Conservation (phyloP, 352 stramenopile species). For the Pythium aquatile region DNA sequence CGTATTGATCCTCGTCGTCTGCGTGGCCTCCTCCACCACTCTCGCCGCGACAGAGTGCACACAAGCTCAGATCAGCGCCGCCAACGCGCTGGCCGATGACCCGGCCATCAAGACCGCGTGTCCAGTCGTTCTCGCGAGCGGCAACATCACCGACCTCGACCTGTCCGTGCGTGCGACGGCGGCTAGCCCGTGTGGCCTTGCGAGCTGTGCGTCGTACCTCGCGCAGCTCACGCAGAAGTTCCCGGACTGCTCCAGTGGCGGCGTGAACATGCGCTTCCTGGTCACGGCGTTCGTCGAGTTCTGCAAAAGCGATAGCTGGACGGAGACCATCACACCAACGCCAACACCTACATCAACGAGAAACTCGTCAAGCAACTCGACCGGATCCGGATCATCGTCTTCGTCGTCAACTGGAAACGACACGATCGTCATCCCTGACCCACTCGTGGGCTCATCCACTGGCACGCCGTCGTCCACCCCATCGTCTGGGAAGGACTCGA, state of each 20-base stretch:
- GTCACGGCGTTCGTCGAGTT: slow-evolving; percentile 7
- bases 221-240: not conserved
- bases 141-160: not conserved
- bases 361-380: not conserved
- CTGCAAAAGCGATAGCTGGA: slow-evolving; percentile 2
- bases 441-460: not conserved
- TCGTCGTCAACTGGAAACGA: not conserved
- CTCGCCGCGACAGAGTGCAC: not conserved
- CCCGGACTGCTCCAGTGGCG: slow-evolving; percentile 1
- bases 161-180: not conserved
- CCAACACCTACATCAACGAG: not conserved
- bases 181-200: not conserved
- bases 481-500: not conserved
- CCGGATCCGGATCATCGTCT: too few relatives aligned
- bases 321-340: not conserved
- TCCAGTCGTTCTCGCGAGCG: not conserved
- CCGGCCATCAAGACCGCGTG: not conserved
- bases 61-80: not conserved
- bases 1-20: not conserved
- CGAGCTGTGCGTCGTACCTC: slow-evolving; percentile 1
- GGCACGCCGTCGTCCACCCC: not conserved
- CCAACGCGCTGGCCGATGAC: not conserved
- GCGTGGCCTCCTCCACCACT: not conserved
- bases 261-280: not conserved
- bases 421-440: not conserved